Evolutionary conservation across 148 eudicot genomes (phyloP), one percentile per base, ranked within the genome.

Genomic region (Chenopodium album): DNA sequence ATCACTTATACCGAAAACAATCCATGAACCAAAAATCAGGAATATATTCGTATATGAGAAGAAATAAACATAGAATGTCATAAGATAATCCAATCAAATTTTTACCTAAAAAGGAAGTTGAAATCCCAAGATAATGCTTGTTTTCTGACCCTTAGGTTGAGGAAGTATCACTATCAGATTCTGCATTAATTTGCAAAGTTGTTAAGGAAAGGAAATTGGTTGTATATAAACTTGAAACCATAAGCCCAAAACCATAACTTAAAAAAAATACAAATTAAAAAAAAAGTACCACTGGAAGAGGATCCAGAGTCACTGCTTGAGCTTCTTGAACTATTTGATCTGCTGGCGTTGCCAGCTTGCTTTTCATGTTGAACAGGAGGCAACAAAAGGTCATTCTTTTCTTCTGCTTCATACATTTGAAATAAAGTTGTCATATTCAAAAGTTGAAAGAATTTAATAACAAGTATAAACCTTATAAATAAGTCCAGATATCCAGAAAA

Each of bases 251-350:
- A 48, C 46, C 31, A 32, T 20, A 81, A 75, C 31, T 1, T 62
- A 9, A 29, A 63, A 19, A 71, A 20, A 9, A 26, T 52, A 50
- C 31, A 62, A 32, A 75, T n/a, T 26, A 71, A 1, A 66, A 60
- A 10, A 75, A 37, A 32, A 66, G 19, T 80, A 81, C 83, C 83
- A 65, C 77, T 90, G 17, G 97, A 94, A 66, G 95, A 90, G 62
- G 98, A 94, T 70, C 94, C 91, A 52, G 97, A 87, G 69, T 81
- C 90, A 79, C 97, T 86, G 84, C 92, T 86, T 78, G 95, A 90
- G 88, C 92, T 87, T 78, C 88, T 87, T 63, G 92, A 82, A 76
- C 87, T 90, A 70, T 83, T 87, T 80, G 93, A 89, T 90, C 72
- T 83, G 67, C 84, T 87, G 50, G 78, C 87, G 74, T 87, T 88